Evolutionary conservation across 768 basidiomycete genomes (phyloP).

Genomic region (Phylloporus sp.): DNA sequence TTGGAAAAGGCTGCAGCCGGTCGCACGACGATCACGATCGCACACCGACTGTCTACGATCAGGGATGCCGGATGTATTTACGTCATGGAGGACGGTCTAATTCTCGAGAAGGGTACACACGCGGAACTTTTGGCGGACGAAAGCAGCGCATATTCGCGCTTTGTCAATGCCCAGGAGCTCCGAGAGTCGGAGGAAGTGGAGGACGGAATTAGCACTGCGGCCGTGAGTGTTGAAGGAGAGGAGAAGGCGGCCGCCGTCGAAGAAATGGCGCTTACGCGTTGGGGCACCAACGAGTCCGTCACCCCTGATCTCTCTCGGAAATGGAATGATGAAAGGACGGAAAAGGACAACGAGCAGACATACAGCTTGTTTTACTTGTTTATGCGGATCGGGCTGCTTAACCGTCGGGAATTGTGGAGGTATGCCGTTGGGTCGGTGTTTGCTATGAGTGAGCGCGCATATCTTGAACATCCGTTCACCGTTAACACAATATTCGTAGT

Average conservation of each 20-base stretch:
- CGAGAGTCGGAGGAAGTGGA: conserved; percentile 44
- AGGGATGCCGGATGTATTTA: conserved; percentile 79
- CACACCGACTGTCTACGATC: conserved; percentile 78
- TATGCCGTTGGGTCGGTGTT: conserved; percentile 57
- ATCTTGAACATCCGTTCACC: neutral
- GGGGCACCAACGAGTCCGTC: conserved; percentile 46
- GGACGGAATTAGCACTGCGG: conserved; percentile 15
- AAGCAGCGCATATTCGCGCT: conserved; percentile 64
- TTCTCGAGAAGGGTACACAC: conserved; percentile 80
- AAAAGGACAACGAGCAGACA: conserved; percentile 30
- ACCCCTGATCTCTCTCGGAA: conserved; percentile 64
- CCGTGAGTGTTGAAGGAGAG: conserved; percentile 35
- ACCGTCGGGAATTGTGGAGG: conserved; percentile 50
- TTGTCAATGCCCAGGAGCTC: conserved; percentile 76
- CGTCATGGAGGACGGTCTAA: conserved; percentile 84
- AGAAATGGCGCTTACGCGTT: conserved; percentile 54
- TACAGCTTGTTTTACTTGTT: conserved; percentile 58
- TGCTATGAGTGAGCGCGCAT: conserved; percentile 37
- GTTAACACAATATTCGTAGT: conserved; percentile 8
- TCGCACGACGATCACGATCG: conserved; percentile 77
- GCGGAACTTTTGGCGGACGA: conserved; percentile 53
- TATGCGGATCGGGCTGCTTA: conserved; percentile 61
- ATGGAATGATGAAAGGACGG: conserved; percentile 32
- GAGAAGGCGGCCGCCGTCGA: conserved; percentile 54
- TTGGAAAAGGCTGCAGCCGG: conserved; percentile 78